Evolutionary conservation across 1,284 basidiomycete species (phyloP), one percentile per base, ranked within the genome.

Genomic region (Meripilus lineatus): DNA sequence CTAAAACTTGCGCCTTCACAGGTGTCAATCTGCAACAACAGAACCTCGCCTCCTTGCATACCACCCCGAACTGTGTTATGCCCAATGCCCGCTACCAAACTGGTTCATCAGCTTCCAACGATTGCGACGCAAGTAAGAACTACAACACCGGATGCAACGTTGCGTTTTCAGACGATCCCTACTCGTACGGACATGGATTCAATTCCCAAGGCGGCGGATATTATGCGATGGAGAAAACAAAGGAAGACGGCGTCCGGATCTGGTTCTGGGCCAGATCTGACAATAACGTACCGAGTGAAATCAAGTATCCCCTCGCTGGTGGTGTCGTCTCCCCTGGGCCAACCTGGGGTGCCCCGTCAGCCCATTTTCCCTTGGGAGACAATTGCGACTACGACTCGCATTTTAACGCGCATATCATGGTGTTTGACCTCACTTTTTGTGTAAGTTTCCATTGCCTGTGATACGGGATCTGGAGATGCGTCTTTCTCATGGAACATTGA

Each of bases 121-220:
- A 72, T 47, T 84, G 81, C 57, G 70, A 79, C 46, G 66, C 73
- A 7, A 54, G 64, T 14, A 55, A 65, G 18, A 75, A 76, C 52
- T 67, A 55, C 54, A 83, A 84, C 52, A 67, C 72, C 53, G 81
- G 81, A 11, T 84, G 82, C 54, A 77, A 77, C 21, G 72, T 74
- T 23, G 55, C 60, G 15, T 72, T 77, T 50, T 59, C 55, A 10
- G 62, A 64, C 8, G 13, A 36, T 10, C 46, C 57, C 10, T 58
- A 57, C n/a, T 71, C 75, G 14, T 80, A 71, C 49, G 79, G 79
- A 8, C 18, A 58, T 11, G 50, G 48, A 15, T 77, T 80, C 64
- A 82, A 82, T 58, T 40, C 49, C 2, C 58, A 56, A 24, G 64
- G 68, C 17, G 79, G 79, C n/a, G 79, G 79, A 2, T 74, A 64